phyloP scores from a whole-genome alignment of 371 early-diverging fungal genomes.

The Mortierella sp. region DNA sequence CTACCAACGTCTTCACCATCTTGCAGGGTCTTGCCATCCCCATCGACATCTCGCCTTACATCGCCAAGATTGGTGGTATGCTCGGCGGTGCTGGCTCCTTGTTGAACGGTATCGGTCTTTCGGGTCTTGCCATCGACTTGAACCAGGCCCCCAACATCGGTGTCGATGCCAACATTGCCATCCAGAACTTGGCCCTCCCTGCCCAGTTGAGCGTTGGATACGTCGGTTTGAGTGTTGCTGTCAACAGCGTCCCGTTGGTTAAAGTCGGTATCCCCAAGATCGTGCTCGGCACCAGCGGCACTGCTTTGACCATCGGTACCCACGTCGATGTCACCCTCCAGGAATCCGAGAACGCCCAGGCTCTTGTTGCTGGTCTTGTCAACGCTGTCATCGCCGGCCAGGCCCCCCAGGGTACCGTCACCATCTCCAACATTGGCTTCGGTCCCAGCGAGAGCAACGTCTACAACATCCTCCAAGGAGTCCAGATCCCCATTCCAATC shows the following conservation, averaged over 20 bases:
- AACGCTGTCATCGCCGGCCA: conserved; percentile 47
- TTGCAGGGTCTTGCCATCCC: conserved; percentile 44
- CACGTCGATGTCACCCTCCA: conserved; percentile 37
- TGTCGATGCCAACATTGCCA: conserved; percentile 43
- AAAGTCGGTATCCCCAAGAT: conserved; percentile 46
- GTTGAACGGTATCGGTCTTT: conserved; percentile 47
- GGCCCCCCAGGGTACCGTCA: conserved; percentile 37
- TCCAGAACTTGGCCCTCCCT: conserved; percentile 45
- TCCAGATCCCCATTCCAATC: conserved; percentile 48
- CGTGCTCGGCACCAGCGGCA: conserved; percentile 38
- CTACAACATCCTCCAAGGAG: conserved; percentile 42
- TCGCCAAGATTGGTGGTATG: conserved; percentile 45
- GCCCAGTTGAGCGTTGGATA: conserved; percentile 47
- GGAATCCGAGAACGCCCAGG: conserved; percentile 43
- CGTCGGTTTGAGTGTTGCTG: conserved; percentile 41
- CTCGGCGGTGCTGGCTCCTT: conserved; percentile 44
- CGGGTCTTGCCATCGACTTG: conserved; percentile 48
- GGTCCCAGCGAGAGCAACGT: conserved; percentile 50
- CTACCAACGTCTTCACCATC: conserved; percentile 46
- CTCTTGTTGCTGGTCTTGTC: conserved; percentile 51
- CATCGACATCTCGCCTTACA: conserved; percentile 29
- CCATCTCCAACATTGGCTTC: conserved; percentile 47
- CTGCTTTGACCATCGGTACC: conserved; percentile 41
- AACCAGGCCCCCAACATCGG: conserved; percentile 55
- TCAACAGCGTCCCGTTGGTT: conserved; percentile 31